Evolutionary conservation across 208 protist genomes (phyloP), one percentile per base, ranked within the genome.

Genomic region (Porcisia deanei): DNA sequence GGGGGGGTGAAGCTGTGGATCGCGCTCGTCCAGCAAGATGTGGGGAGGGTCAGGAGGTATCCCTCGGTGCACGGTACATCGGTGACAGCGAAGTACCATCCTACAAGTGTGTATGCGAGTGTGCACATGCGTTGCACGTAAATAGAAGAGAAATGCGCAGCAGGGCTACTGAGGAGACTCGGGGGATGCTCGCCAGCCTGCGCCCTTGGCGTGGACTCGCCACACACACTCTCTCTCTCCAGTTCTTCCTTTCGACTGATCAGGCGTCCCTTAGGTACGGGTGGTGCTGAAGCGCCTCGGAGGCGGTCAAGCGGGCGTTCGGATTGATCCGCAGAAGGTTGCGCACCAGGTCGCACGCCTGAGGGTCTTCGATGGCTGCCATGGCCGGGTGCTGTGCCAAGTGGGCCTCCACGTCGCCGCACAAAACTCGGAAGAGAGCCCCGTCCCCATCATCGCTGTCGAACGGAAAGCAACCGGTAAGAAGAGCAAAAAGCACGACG

Each of bases 401-500:
- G 37, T 82, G 72, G 25, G 80, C 69, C 52, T 91, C 86, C 18
- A 83, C 89, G n/a, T 83, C 69, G 49, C 74, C 49, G 60, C 78
- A 73, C 16, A 91, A 65, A 12, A 82, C 34, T 12, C 77, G 65
- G 73, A 87, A 93, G n/a, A 96, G 81, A 5, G 79, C 75, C 65
- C 81, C 78, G 64, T 88, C 83, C 12, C 73, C 76, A n/a, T 72
- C 71, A 25, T 63, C 80, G 47, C 71, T 66, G 70, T 88, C 96
- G 73, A 99, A 99, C 7, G 97, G 97, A 68, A 98, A 91, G 41
- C 85, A 83, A 70, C 95, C 94, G 12, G 93, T 88, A 61, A 98
- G 74, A 72, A 99, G 88, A 58, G 97, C 95, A 71, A 98, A 99
- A 16, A 99, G 77, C 9, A 99, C 79, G 18, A 99, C 95, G 60